phyloP scores from a whole-genome alignment of 2,329 filamentous ascomycete species.

The Diaporthe citriasiana region DNA sequence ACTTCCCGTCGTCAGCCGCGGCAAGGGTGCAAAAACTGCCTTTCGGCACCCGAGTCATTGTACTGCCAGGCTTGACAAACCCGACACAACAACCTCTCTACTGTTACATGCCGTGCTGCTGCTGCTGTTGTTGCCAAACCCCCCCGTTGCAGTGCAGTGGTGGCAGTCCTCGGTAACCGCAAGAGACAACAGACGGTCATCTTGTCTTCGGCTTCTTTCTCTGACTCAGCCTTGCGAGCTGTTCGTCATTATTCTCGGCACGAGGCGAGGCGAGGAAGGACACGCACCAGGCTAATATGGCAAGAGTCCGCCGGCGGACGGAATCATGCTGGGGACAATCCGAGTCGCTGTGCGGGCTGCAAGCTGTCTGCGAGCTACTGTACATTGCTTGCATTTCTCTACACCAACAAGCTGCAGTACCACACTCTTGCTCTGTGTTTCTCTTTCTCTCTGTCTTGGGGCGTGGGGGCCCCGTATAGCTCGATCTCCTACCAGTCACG shows the following conservation, averaged over 20 bases:
- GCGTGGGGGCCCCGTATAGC: neutral
- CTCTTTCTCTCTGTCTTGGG: neutral
- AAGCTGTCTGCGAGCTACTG: neutral
- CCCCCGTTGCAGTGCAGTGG: neutral
- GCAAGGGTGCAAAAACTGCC: conserved; percentile 15
- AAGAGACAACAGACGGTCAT: conserved; percentile 6
- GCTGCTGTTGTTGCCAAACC: conserved; percentile 3
- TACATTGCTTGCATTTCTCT: conserved; percentile 8
- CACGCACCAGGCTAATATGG: neutral
- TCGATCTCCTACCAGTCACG: neutral
- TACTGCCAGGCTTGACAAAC: conserved; percentile 1
- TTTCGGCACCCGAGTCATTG: conserved; percentile 33
- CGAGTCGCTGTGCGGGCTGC: conserved; percentile 8
- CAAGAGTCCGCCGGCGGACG: conserved; percentile 25
- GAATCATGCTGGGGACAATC: conserved; percentile 34
- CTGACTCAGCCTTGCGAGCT: conserved; percentile 16
- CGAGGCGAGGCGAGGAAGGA: neutral
- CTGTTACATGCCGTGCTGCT: no score
- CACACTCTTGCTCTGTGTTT: neutral
- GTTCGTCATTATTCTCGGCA: neutral
- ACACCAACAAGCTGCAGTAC: neutral
- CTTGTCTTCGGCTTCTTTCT: neutral
- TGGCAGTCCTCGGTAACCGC: conserved; percentile 1
- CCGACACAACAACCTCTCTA: conserved; percentile 6
- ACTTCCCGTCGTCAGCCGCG: conserved; percentile 11